phyloP scores from a whole-genome alignment of 345 rosid species.

The Xanthoceras sorbifolium region DNA sequence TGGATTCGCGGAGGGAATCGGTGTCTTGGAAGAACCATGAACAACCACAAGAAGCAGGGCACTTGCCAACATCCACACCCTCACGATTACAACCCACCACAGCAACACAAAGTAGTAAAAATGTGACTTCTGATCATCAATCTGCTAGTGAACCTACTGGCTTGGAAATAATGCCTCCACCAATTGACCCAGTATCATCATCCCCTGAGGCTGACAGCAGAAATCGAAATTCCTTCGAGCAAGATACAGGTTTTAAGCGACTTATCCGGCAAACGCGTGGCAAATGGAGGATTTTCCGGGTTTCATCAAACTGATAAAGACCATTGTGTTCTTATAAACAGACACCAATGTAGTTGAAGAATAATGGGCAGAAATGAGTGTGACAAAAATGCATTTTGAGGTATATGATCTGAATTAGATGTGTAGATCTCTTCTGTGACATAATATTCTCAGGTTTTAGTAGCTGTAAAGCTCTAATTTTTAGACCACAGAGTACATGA shows the following conservation, averaged over 20 bases:
- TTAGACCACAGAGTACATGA: too few species aligned
- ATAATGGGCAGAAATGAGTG: too few species aligned
- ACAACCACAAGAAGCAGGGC: not conserved
- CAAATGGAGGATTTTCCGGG: conserved; percentile 12
- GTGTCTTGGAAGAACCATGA: not conserved
- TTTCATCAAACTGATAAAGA: not conserved
- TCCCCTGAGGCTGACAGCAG: not conserved
- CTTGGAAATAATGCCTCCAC: not conserved
- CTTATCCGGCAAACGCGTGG: not conserved
- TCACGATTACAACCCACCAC: not conserved
- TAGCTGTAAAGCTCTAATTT: too few species aligned
- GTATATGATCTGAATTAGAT: too few species aligned
- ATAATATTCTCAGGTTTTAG: too few species aligned
- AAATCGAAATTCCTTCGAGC: not conserved
- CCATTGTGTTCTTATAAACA: not conserved
- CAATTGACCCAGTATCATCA: not conserved
- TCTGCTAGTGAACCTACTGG: not conserved
- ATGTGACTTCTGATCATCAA: not conserved
- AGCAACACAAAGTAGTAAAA: not conserved
- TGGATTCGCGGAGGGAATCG: not conserved
- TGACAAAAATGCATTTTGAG: too few species aligned
- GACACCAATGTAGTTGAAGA: not conserved
- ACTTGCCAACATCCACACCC: not conserved
- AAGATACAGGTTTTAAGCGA: not conserved
- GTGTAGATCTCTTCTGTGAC: too few species aligned